A percentile compares a stretch with the other conserved stretches of the same genome.
phyloP scores from a whole-genome alignment of 2,329 filamentous ascomycete species.

The Emergomyces africanus region DNA sequence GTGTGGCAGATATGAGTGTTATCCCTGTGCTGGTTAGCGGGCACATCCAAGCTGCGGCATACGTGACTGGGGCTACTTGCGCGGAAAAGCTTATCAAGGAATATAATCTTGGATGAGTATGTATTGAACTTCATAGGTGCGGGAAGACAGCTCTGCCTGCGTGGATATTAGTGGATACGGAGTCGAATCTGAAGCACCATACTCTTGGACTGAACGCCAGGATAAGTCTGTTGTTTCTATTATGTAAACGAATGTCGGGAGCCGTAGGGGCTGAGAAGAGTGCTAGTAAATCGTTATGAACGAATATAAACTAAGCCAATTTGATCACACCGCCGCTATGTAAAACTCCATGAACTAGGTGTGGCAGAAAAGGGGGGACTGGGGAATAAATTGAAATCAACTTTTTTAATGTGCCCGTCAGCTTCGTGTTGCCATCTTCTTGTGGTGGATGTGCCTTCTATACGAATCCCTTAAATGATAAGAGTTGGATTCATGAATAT shows the following conservation, averaged over 20 bases:
- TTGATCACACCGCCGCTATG: not conserved
- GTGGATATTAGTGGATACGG: not conserved
- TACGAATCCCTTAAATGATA: not conserved
- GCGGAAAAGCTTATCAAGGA: conserved; percentile 39
- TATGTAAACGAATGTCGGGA: not conserved
- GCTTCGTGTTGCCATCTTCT: not conserved
- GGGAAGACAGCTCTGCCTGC: not conserved
- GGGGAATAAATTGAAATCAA: not conserved
- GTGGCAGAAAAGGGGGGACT: not conserved
- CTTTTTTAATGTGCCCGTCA: not conserved
- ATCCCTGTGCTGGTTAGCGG: conserved; percentile 32
- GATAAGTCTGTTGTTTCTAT: not conserved
- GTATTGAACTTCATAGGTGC: not conserved
- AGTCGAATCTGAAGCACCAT: not conserved
- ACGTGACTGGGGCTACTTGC: conserved; percentile 40
- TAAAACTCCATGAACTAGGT: not conserved
- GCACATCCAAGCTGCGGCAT: conserved; percentile 43
- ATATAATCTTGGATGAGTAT: conserved; percentile 24
- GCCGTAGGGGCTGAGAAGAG: not conserved
- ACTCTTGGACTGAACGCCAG: not conserved
- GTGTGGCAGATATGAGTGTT: conserved; percentile 34
- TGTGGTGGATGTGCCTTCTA: not conserved
- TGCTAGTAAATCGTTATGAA: not conserved
- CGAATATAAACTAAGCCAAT: not conserved
- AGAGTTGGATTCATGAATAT: not conserved